These are phyloP conservation scores for Trametopsis cervina DNA, from an alignment of 768 basidiomycete species.

Conservation along the genomic window DNA sequence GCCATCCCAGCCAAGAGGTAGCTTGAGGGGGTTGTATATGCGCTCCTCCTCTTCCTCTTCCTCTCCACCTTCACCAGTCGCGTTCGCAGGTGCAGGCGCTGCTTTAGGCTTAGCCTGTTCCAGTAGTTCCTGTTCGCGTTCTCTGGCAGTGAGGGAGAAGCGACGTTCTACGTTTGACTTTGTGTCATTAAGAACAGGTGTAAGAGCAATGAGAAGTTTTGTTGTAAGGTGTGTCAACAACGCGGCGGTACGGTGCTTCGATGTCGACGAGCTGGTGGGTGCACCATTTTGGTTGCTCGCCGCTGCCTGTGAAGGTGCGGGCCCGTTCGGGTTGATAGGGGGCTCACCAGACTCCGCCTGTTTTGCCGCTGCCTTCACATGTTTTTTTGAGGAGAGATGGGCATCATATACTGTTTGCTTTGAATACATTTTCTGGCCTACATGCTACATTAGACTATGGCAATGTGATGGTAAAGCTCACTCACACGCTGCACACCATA, in stretches of 20 bases:
- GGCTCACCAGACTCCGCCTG: conserved; percentile 43
- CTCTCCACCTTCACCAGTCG: conserved; percentile 45
- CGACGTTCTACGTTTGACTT: conserved; percentile 95
- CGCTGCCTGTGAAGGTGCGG: conserved; percentile 33
- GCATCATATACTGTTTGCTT: conserved; percentile 98
- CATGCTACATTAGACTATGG: not conserved
- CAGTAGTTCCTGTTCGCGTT: conserved; percentile 88
- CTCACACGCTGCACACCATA: conserved; percentile 95
- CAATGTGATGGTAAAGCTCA: conserved; percentile 17
- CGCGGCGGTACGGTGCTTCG: conserved; percentile 59
- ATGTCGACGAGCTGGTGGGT: conserved; percentile 29
- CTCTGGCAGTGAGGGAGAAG: conserved; percentile 94
- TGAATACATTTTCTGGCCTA: conserved; percentile 91
- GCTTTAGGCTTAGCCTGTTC: conserved; percentile 57
- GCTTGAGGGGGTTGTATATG: conserved; percentile 96
- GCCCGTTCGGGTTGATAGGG: conserved; percentile 55
- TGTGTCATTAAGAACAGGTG: conserved; percentile 73
- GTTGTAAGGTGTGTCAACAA: conserved; percentile 65
- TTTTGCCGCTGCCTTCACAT: conserved; percentile 82
- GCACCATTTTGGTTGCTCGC: conserved; percentile 30
- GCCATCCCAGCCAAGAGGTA: conserved; percentile 96
- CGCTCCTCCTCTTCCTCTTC: conserved; percentile 95
- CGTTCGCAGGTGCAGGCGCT: conserved; percentile 37
- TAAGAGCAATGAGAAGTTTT: conserved; percentile 57
- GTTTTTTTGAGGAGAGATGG: conserved; percentile 93